These are phyloP conservation scores for Pichia deserticola DNA, from an alignment of 805 yeast genomes.

Conservation along the genomic window DNA sequence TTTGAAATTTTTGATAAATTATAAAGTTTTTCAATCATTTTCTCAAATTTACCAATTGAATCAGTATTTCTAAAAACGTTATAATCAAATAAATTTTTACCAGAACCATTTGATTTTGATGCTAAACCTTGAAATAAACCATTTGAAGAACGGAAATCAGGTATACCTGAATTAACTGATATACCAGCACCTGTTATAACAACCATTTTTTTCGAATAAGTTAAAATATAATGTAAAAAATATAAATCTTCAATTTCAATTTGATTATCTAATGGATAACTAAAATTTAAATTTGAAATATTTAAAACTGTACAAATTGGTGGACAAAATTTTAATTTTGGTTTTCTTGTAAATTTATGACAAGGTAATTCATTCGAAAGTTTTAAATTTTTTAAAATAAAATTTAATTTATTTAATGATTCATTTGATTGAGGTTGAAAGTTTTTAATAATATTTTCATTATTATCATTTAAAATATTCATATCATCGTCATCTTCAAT, in stretches of 20 bases:
- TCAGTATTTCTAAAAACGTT: slow-evolving; percentile 61
- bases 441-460: background rate
- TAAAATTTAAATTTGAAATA: slow-evolving; percentile 24
- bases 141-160: slow-evolving; percentile 63
- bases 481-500: background rate
- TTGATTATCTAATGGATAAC: slow-evolving; percentile 26
- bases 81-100: slow-evolving; percentile 66
- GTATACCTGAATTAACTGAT: slow-evolving; percentile 86
- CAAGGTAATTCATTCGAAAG: slow-evolving; percentile 8
- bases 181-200: slow-evolving; percentile 86
- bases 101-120: slow-evolving; percentile 34
- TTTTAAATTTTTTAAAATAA: slow-evolving; percentile 3
- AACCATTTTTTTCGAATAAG: slow-evolving; percentile 50
- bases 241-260: slow-evolving; percentile 35
- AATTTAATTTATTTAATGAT: background rate
- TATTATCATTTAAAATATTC: background rate
- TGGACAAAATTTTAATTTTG: slow-evolving; percentile 40
- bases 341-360: slow-evolving; percentile 31
- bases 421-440: background rate
- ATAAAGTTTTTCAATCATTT: slow-evolving; percentile 61
- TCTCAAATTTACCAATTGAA: slow-evolving; percentile 59
- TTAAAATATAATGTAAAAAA: slow-evolving; percentile 45
- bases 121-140: slow-evolving; percentile 62
- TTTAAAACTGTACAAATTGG: slow-evolving; percentile 37
- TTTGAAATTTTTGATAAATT: slow-evolving; percentile 43